Base-by-base conservation (phyloP, 2,329 filamentous ascomycete species). In the Pestalotiopsis fici region DNA sequence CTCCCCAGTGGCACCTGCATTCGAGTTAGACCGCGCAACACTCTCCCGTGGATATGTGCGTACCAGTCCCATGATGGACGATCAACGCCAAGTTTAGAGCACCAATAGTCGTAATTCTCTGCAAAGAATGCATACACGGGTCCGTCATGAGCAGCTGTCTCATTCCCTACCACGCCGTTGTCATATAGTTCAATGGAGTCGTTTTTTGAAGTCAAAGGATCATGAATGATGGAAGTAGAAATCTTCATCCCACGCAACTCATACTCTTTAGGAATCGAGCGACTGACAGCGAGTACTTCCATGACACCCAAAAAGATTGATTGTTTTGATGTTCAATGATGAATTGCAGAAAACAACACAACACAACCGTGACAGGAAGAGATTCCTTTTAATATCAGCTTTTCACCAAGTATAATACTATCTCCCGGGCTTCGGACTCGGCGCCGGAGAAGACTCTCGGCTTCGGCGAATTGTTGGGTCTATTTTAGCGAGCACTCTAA, bases 91-190 rank as follows among this genome's bases (percentile, higher is more conserved):
- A 74, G 68, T 57, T 74, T 56, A 9, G 66, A 23, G 31, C 69
- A 70, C 73, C 73, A 75, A 50, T 74, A 69, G 57, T 74, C 73
- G 63, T 75, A 75, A 54, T 74, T 68, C 65, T 75, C 72, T 13
- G 69, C 71, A 21, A 74, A 73, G 64, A 70, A 70, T 11, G 70
- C 66, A 39, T 73, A 74, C 15, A 75, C 71, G 1, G 71, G 72
- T 2, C 73, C 72, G 39, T 74, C 72, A 59, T 74, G 72, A n/a
- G 70, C 71, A 13, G 72, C 72, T 18, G 70, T 67, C 31, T 67
- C 57, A 61, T 74, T 74, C 11, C 43, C 59, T 2, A 71, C 12
- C 11, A 74, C 54, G 3, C 73, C 73, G 6, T 55, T 56, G 37
- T 69, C 69, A 54, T 74, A 59, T 7, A 75, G 18, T 31, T 73